Evolutionary conservation across 2,329 filamentous ascomycete species (phyloP), one percentile per base, ranked within the genome.

Genomic region (Macrophomina tecta): DNA sequence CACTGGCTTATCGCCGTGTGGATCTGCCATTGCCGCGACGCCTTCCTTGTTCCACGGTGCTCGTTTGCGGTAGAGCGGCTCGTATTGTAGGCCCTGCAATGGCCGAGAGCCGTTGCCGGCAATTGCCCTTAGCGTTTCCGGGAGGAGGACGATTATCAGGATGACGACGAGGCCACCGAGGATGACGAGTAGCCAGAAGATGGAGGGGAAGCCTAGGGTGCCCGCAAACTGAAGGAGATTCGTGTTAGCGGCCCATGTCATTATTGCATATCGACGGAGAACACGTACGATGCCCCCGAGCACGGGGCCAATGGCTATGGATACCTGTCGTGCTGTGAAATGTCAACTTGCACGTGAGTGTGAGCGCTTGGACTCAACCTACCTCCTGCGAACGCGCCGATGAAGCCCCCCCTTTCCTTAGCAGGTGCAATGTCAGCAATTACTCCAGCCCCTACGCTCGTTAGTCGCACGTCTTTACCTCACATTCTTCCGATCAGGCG

Each of bases 111-210:
- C 62, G 65, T 74, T 70, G 18, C 71, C 72, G 8, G 69, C 72
- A 30, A 72, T 70, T 18, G 64, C 68, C 16, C 72, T 67, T 14
- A 79, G 68, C 1, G 81, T 83, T 69, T 82, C 81, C 0, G 81
- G 81, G 0, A 83, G 64, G 5, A 64, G 32, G 2, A 79, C 23
- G 16, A 75, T 64, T 1, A 81, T 56, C 0, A 77, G 8, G 5
- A 77, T 9, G 5, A 82, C 67, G 56, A 78, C 79, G 30, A 68
- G 72, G 0, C 76, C 80, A 0, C 80, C 74, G 60, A 83, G 76
- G 23, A 86, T 84, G 36, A 81, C 75, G 4, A 87, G 75, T 67
- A 86, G 84, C 83, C 84, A 86, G 69, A 87, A 87, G 6, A 86
- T 81, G 1, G 79, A 77, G 46, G 79, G 75, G 84, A 84, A 87